Conservation (phyloP, 2,329 filamentous ascomycete genomes). For the Alternaria sp. region DNA sequence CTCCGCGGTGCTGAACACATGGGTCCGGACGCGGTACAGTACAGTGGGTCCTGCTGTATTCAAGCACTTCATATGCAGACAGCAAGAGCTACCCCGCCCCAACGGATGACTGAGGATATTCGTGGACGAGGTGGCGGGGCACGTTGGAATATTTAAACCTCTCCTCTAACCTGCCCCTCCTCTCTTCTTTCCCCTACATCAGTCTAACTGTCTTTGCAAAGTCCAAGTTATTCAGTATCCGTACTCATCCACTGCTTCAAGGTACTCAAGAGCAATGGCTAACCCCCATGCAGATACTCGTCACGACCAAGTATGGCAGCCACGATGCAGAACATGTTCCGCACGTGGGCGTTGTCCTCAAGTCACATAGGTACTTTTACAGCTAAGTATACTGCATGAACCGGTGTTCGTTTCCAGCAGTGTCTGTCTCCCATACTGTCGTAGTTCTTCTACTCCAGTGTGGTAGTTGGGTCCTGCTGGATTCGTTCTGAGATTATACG, state of each 20-base stretch:
- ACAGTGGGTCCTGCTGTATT: constrained; percentile 9
- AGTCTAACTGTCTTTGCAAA: background rate
- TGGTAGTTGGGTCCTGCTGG: constrained; percentile 15
- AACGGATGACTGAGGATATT: constrained; percentile 31
- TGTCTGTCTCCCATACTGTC: constrained; percentile 1
- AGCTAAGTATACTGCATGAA: constrained; percentile 52
- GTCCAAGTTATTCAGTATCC: constrained; percentile 10
- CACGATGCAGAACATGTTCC: constrained; percentile 41
- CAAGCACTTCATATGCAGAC: constrained; percentile 13
- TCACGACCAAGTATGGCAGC: constrained; percentile 37
- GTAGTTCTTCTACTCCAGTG: background rate
- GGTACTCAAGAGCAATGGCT: constrained; percentile 20
- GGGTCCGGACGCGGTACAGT: constrained; percentile 2
- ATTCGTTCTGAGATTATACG: constrained; percentile 84
- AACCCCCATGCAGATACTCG: constrained; percentile 24
- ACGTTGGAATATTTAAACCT: constrained; percentile 27
- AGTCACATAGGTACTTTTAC: constrained; percentile 48
- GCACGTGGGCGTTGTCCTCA: constrained; percentile 44
- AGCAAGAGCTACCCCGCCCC: constrained; percentile 34
- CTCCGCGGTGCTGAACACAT: constrained; percentile 6
- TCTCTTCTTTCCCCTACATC: background rate
- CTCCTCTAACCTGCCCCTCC: constrained; percentile 2
- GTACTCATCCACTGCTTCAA: constrained; percentile 24
- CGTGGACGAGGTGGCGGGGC: constrained; percentile 10
- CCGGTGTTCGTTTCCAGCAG: constrained; percentile 48